A percentile compares a stretch with the other conserved stretches of the same genome.
Evolutionary conservation across 78 protist species (phyloP).

Genomic region (Guillardia theta): DNA sequence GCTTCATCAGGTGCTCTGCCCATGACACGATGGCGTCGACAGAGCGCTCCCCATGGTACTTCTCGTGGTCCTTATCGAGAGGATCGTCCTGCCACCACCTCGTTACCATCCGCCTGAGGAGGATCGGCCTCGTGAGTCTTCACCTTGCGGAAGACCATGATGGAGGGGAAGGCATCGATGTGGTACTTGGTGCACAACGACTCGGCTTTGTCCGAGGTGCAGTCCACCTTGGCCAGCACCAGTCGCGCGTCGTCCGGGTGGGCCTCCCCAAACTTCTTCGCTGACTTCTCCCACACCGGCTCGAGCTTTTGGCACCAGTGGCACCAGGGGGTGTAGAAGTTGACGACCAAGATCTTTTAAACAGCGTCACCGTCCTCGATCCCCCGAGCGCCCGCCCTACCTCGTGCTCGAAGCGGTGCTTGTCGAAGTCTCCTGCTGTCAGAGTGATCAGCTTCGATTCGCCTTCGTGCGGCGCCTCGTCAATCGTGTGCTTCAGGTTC

Average conservation of each 20-base stretch:
- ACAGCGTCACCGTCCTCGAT: not conserved
- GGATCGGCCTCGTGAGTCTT: not conserved
- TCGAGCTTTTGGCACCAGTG: constrained; percentile 43
- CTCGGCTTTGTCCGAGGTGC: not conserved
- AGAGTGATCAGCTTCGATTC: not conserved
- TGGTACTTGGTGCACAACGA: not conserved
- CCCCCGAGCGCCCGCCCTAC: not conserved
- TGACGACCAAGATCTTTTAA: not conserved
- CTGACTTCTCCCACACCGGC: constrained; percentile 32
- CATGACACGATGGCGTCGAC: not conserved
- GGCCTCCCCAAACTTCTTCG: not conserved
- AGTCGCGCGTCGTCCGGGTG: not conserved
- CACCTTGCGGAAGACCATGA: constrained; percentile 16
- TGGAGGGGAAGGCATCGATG: constrained; percentile 30
- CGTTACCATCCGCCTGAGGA: not conserved
- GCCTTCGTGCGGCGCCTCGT: constrained; percentile 1
- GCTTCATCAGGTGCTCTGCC: not conserved
- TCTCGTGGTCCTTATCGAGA: not conserved
- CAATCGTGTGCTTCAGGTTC: not conserved
- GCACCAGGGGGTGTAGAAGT: constrained; percentile 37
- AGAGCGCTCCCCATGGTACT: constrained; percentile 16
- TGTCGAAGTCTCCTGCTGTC: not conserved
- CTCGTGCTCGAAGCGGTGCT: not conserved
- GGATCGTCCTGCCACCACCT: not conserved
- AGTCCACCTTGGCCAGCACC: not conserved